Evolutionary conservation across 495 filamentous ascomycete genomes (phyloP), one percentile per base, ranked within the genome.

Genomic region (Pyrenula massariospora): DNA sequence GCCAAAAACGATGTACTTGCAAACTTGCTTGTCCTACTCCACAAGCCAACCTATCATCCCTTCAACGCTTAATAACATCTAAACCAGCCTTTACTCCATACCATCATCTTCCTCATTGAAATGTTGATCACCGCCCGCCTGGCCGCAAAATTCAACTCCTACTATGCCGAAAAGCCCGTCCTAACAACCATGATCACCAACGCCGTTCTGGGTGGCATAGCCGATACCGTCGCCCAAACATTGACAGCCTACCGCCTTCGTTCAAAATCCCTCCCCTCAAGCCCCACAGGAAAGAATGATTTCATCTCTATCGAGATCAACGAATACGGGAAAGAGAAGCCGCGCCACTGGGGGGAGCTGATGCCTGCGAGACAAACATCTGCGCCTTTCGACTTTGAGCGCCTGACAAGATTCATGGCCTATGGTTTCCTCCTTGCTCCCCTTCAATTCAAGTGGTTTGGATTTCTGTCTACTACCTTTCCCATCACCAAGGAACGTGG

Each of bases 101-200:
- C 82, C 36, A 77, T 95, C 56, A 82, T 96, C 55, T 86, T 96
- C 68, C 68, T 95, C 19, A 79, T 95, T 70, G 87, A 96, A 69
- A 88, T 97, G 85, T 83, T 81, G 23, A 80, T 91, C 62, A 79
- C 95, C 20, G 85, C 84, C 62, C 83, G 91, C 60, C 72, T 95
- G 53, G 84, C 82, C 48, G 81, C 87, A 59, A 90, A 91, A 62
- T 99, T 95, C 75, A 95, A 95, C 71, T 77, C 81, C 59, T 94
- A 94, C 75, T 99, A 96, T 79, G 81, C 85, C 54, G 82, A 85
- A 61, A 87, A 86, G 64, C 91, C 91, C 69, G 89, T 98, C 42
- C 77, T 98, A 59, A 98, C 93, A 48, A 98, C 92, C 68, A 98
- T 97, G 93, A 87, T 96, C 59, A 92, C 89, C 62, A 98, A 98